phyloP scores from a whole-genome alignment of 805 yeast genomes.

The Tetrapisispora namnaoensis region DNA sequence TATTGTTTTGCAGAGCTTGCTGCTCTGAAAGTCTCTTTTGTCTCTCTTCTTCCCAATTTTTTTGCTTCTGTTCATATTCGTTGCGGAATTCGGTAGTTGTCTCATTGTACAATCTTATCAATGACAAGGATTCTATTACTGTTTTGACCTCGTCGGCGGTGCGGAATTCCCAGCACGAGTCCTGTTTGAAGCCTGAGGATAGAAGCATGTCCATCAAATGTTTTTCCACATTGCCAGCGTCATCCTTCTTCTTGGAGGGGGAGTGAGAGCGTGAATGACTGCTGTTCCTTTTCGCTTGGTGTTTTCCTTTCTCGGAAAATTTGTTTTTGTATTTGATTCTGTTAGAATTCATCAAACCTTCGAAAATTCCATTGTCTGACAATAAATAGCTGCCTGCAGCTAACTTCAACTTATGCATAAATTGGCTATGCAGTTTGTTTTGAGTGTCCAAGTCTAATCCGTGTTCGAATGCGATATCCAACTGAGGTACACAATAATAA shows the following conservation, averaged over 20 bases:
- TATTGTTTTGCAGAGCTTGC: neutral
- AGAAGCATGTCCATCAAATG: slow-evolving; percentile 89
- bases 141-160: slow-evolving; percentile 73
- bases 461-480: slow-evolving; percentile 30
- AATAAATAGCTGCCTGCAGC: slow-evolving; percentile 59
- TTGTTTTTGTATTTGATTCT: slow-evolving; percentile 21
- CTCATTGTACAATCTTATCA: slow-evolving; percentile 31
- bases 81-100: slow-evolving; percentile 23
- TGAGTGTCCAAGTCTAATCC: slow-evolving; percentile 33
- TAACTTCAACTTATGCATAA: slow-evolving; percentile 55
- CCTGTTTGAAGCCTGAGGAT: slow-evolving; percentile 62
- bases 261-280: neutral
- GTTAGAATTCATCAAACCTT: slow-evolving; percentile 44
- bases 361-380: slow-evolving; percentile 49
- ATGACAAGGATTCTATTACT: slow-evolving; percentile 60
- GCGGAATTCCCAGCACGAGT: slow-evolving; percentile 76
- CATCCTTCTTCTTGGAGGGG: slow-evolving; percentile 28
- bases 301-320: neutral
- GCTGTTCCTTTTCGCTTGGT: neutral
- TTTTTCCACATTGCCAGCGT: slow-evolving; percentile 79
- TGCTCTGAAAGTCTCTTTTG: neutral
- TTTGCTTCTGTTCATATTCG: slow-evolving; percentile 10
- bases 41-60: slow-evolving; percentile 32
- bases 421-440: slow-evolving; percentile 23
- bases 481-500: slow-evolving; percentile 67